Base-by-base conservation (phyloP, 208 protist species). In the Crithidia mellificae region DNA sequence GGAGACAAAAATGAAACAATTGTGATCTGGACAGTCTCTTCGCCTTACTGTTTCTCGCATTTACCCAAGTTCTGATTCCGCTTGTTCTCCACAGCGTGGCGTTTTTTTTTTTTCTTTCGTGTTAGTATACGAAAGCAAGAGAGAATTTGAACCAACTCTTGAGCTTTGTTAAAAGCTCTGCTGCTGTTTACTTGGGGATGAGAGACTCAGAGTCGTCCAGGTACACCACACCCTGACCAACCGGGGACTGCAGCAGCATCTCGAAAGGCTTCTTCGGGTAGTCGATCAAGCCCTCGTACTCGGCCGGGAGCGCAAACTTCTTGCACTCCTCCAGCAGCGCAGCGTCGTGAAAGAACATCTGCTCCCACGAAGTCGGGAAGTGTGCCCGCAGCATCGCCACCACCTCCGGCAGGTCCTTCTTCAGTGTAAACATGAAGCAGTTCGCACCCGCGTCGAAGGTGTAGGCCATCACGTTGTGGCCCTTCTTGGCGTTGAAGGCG, bases 371-470 rank as follows among this genome's bases (percentile, higher is more conserved):
- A 24, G 90, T 96, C 20, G 95, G 96, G 68, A 98, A 98, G 78
- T 96, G 90, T 34, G 92, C 84, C 19, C 87, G 67, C 43, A 98
- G 76, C 74, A 94, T 77, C 36, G 85, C 71, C n/a, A 98, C 80
- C 25, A 96, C 77, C 38, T 97, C 85, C 0, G 82, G 77, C n/a
- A 97, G 72, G 68, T 95, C 63, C 56, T 95, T 51, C 51, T 91
- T 87, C n/a, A 87, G 77, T 4, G 88, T 82, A 78, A 99, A 99
- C 69, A 99, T 80, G 57, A 99, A 98, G 44, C 97, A 97, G 82
- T 99, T 99, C 19, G 99, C 98, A 5, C 99, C 99, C 6, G 99
- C 99, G 76, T 99, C 98, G 77, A 99, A 99, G 15, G 99, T 99
- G 88, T 99, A 99, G n/a, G 93, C 98, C 24, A 95, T 83, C 32